Conservation (phyloP, 257 asterid genomes). For the Scutellaria galericulata region DNA sequence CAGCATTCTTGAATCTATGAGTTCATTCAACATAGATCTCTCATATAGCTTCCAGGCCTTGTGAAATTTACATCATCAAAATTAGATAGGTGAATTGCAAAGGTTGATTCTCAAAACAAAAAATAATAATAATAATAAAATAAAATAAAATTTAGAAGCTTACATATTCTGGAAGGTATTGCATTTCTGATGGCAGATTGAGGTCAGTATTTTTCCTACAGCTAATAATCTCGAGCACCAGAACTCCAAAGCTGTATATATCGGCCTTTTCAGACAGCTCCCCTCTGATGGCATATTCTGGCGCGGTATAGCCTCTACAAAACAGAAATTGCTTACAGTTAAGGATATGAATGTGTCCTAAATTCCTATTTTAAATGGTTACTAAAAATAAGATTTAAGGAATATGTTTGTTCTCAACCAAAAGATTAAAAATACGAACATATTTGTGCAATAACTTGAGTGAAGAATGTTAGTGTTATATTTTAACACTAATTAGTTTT, state of each 20-base stretch:
- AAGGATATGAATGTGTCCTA: neutral
- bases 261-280: slow-evolving; percentile 82
- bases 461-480: too few relatives aligned
- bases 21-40: slow-evolving; percentile 57
- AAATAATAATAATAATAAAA: neutral
- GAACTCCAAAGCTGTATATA: slow-evolving; percentile 76
- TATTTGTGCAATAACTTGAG: neutral
- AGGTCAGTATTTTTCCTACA: slow-evolving; percentile 74
- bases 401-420: neutral
- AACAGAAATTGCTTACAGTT: neutral
- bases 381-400: neutral
- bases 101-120: neutral
- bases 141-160: slow-evolving; percentile 3
- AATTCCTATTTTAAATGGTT: neutral
- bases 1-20: slow-evolving; percentile 66
- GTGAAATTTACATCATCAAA: slow-evolving; percentile 10
- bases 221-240: slow-evolving; percentile 71
- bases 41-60: slow-evolving; percentile 83
- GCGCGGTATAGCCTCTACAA: slow-evolving; percentile 81
- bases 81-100: slow-evolving; percentile 11
- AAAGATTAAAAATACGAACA: slow-evolving; percentile 8
- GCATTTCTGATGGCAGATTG: slow-evolving; percentile 68
- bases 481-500: too few relatives aligned
- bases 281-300: slow-evolving; percentile 78
- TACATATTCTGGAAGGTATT: slow-evolving; percentile 84